Percentiles rank a stretch among this genome's conserved stretches.
phyloP scores from a whole-genome alignment of 2,329 filamentous ascomycete genomes.

The Plenodomus lindquistii region DNA sequence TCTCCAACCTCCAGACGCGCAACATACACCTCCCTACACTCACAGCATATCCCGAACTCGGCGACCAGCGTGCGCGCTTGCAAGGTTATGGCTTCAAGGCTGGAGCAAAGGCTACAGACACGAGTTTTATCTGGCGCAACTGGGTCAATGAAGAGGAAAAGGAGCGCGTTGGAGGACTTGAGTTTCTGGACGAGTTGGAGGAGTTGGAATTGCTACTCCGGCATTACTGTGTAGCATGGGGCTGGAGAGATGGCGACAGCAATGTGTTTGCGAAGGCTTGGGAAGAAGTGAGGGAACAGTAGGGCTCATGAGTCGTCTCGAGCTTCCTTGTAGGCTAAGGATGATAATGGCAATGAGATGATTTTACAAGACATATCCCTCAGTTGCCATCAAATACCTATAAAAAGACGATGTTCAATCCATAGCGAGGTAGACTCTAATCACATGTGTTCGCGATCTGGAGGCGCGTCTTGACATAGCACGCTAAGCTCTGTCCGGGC shows the following conservation, averaged over 20 bases:
- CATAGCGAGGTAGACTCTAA: neutral
- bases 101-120: slow-evolving; percentile 61
- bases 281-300: slow-evolving; percentile 28
- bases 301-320: neutral
- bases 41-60: slow-evolving; percentile 68
- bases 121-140: slow-evolving; percentile 72
- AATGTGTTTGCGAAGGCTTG: slow-evolving; percentile 41
- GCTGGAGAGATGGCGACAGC: slow-evolving; percentile 63
- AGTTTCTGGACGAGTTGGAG: slow-evolving; percentile 93
- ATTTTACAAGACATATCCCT: neutral
- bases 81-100: slow-evolving; percentile 65
- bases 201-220: slow-evolving; percentile 86
- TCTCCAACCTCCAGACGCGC: slow-evolving; percentile 80
- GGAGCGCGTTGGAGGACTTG: slow-evolving; percentile 74
- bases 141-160: slow-evolving; percentile 77
- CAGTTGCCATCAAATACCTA: neutral
- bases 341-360: no score
- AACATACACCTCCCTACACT: slow-evolving; percentile 85
- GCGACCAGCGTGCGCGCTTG: slow-evolving; percentile 71
- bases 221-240: slow-evolving; percentile 93
- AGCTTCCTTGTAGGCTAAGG: neutral
- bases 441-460: slow-evolving; percentile 10
- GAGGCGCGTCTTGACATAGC: slow-evolving; percentile 1
- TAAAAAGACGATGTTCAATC: neutral
- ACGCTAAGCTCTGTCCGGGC: slow-evolving; percentile 18